Base-by-base conservation (phyloP, 352 stramenopile species). In the Thraustochytrium striatum region DNA sequence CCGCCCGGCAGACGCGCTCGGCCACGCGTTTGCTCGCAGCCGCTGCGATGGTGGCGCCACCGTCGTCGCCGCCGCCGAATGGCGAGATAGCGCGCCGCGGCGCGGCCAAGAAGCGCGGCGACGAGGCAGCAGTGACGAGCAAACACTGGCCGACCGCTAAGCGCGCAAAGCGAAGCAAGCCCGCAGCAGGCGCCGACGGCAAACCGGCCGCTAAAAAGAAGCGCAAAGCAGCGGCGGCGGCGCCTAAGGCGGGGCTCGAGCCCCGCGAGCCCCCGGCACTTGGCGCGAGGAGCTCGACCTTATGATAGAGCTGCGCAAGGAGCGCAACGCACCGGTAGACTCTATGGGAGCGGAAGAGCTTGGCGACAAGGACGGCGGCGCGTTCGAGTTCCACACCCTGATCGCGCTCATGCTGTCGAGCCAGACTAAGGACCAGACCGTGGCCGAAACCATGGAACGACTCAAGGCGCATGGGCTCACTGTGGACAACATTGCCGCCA, bases 361-460 rank as follows among this genome's bases (percentile, higher is more conserved):
- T 39, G 82, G 85, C 13, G 82, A 88, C 79, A n/a, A 79, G 41
- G 61, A 84, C 19, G 65, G 61, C 2, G 72, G 85, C 41, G 78
- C 84, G 0, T 87, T 82, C 78, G 88, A 92, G 47, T 98, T 97
- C 83, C 93, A 98, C 84, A 89, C 95, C 44, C 84, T 98, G 8
- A 91, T 97, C 33, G 88, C 92, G n/a, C 89, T 97, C 13, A 98
- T 98, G 93, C 86, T 98, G 52, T 97, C 91, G 58, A 96, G 88
- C 82, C 95, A 98, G 85, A 98, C 94, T 0, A 98, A 98, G 83
- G 95, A 98, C 85, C 91, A 61, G 90, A 87, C 43, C 89, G 93
- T 89, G 81, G 79, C 38, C 83, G 90, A 21, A 83, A 93, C 50
- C 86, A 88, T 52, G 73, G 80, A 8, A 84, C 38, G 53, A 16